Base-by-base conservation (phyloP, 1,284 basidiomycete species). In the Cutaneotrichosporon sp. region DNA sequence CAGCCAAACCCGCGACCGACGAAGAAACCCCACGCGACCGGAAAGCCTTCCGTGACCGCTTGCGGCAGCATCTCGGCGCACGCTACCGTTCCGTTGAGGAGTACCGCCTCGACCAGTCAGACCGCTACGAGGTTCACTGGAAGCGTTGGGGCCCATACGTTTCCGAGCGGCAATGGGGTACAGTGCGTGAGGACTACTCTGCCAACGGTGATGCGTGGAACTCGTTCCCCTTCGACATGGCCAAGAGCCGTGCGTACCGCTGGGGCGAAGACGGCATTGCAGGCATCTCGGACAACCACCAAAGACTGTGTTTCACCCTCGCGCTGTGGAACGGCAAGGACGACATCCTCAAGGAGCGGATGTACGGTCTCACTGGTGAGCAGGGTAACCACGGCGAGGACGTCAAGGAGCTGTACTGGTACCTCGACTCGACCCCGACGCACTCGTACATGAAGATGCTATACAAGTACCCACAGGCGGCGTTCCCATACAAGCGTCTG, bases 401-500 rank as follows among this genome's bases (percentile, higher is more conserved):
- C 72, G 90, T 93, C 77, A 97, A 97, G 77, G 94, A 98, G 71
- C 79, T 97, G 26, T 97, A 97, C 76, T 98, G 93, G 73, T 97
- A 98, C 76, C 83, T 98, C 62, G 94, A 97, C 76, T 96, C 90
- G 49, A 96, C 94, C 0, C 94, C 94, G 18, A 97, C 93, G 1
- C 94, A 98, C 73, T 94, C 90, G 30, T 98, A 97, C 81, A 97
- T 97, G 94, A 98, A 97, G 77, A 94, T 88, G 76, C 78, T 97
- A 55, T 97, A 97, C 84, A 97, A 97, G 76, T 97, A 97, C 67
- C 93, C 94, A 14, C 94, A 98, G 75, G 80, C 83, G 61, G 79
- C 81, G 42, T 98, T 83, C 76, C 94, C 94, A 1, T 98, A 98
- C 76, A 90, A 97, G 70, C 82, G 96, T 62, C 83, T 98, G 49